These are phyloP conservation scores for Triticum dicoccoides DNA, from an alignment of 176 grass and related monocot species.

Conservation along the genomic window DNA sequence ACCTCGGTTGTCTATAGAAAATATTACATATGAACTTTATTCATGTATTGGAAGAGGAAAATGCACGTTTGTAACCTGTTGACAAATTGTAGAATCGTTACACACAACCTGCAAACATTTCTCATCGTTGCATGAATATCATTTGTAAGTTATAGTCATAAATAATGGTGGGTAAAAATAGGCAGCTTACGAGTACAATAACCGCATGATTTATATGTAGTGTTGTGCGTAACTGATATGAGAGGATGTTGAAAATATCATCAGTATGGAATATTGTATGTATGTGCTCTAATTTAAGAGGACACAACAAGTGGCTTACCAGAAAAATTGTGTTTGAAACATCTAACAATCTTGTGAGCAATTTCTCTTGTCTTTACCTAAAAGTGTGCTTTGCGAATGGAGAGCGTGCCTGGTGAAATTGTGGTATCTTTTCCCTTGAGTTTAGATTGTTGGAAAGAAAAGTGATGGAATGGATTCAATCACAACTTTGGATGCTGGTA, in stretches of 20 bases:
- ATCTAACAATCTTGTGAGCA: neutral
- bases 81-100: neutral
- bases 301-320: neutral
- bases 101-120: neutral
- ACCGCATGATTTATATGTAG: neutral
- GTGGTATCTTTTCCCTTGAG: too few relatives aligned
- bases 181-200: neutral
- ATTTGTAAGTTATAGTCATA: neutral
- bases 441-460: neutral
- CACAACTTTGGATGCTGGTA: neutral
- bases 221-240: neutral
- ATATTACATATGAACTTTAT: neutral
- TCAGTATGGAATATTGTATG: neutral
- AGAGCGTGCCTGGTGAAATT: neutral
- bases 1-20: neutral
- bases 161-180: neutral
- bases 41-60: neutral
- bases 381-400: neutral
- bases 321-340: neutral
- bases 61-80: neutral
- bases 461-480: neutral
- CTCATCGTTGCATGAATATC: neutral
- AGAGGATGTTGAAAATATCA: neutral
- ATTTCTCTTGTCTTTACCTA: neutral
- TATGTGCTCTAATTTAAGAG: neutral